Base-by-base conservation (phyloP, 768 basidiomycete genomes). In the Suillus spraguei region DNA sequence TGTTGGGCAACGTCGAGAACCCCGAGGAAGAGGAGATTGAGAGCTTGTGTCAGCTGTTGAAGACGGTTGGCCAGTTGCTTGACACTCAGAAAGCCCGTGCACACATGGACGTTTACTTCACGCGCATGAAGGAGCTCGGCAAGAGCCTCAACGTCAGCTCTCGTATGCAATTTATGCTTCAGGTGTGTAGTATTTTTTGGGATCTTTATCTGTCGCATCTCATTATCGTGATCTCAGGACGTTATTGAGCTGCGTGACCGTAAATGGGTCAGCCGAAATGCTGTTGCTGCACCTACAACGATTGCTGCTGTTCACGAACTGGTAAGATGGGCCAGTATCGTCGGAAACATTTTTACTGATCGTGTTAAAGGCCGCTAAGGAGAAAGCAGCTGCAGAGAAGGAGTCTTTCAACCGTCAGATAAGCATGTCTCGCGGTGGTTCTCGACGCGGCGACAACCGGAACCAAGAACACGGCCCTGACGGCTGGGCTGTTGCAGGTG, bases 1-100 rank as follows among this genome's bases (percentile, higher is more conserved):
- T 98, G 11, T 82, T 99, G 16, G 86, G 90, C 61, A 98, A 99
- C 72, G 91, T 97, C 62, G 89, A 94, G 69, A 92, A 94, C 71
- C 97, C 95, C 0, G 97, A 97, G 71, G 97, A 99, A 78, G 97
- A 98, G 79, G 97, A 97, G 73, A 92, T 99, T 66, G 97, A 99
- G 83, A 93, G 90, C 53, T 83, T 97, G 62, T 98, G 95, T 84
- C 95, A 94, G 75, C 84, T 99, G 60, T 76, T 99, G 60, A 85
- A 90, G 24, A 98, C 97, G 7, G 93, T 98, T 59, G 97, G 97
- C 61, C 81, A 83, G 61, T 80, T 84, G n/a, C 85, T 98, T 59
- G 97, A 99, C 70, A 90, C 87, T 7, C 78, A 76, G 35, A 95
- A 94, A 81, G 89, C 93, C 33, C 86, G 85, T 54, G 89, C 87